Evolutionary conservation across 768 basidiomycete genomes (phyloP).

Genomic region (Austroboletus eburneus): DNA sequence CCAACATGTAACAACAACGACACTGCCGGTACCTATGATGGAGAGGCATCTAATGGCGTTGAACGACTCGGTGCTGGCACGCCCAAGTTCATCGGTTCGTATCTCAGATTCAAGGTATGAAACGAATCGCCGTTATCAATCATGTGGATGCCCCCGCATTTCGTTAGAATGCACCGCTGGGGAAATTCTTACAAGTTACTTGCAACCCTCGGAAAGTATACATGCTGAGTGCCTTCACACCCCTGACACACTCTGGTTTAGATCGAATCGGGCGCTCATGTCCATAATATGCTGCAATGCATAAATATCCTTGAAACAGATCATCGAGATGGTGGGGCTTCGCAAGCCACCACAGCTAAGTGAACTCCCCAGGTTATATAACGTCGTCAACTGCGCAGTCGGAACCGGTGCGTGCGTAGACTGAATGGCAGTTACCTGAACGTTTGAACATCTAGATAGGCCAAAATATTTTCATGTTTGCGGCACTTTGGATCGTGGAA

Average conservation of each 20-base stretch:
- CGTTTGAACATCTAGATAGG: conserved; percentile 3
- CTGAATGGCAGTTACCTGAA: background rate
- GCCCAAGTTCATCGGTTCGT: too few relatives aligned
- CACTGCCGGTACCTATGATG: conserved; percentile 16
- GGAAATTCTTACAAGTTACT: conserved; percentile 13
- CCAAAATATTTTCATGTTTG: conserved; percentile 38
- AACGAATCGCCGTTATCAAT: too few relatives aligned
- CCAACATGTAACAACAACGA: conserved; percentile 13
- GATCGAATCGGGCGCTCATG: too few relatives aligned
- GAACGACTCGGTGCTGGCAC: background rate
- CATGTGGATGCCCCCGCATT: too few relatives aligned
- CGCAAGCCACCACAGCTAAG: conserved; percentile 41
- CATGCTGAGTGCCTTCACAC: conserved; percentile 41
- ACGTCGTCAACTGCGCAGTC: conserved; percentile 38
- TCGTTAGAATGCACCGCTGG: too few relatives aligned
- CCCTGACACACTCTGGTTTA: too few relatives aligned
- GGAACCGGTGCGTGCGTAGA: conserved; percentile 33
- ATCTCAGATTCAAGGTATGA: too few relatives aligned
- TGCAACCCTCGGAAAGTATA: conserved; percentile 8
- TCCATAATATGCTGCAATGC: background rate
- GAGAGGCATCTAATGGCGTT: conserved; percentile 24
- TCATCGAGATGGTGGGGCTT: conserved; percentile 45
- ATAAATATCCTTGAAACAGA: conserved; percentile 17
- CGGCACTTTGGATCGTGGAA: conserved; percentile 38
- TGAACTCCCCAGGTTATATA: conserved; percentile 49